Conservation (phyloP, 345 rosid species). For the Citrus cavaleriei region DNA sequence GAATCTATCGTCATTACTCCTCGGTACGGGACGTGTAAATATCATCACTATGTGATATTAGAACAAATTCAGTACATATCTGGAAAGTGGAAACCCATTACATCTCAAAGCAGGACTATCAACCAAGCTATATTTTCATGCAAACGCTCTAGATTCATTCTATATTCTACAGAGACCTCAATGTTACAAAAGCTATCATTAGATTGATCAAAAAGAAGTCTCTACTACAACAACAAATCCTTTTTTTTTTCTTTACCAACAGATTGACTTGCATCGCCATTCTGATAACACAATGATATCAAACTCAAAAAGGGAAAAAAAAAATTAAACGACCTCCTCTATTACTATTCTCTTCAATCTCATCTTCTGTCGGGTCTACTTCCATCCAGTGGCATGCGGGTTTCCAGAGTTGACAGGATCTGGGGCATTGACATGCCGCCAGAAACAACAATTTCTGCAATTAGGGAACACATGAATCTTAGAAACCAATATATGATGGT, state of each 20-base stretch:
- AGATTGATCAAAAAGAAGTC: constrained; percentile 10
- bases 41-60: neutral
- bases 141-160: constrained; percentile 25
- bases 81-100: neutral
- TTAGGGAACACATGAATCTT: constrained; percentile 11
- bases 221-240: constrained; percentile 1
- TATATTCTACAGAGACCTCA: constrained; percentile 28
- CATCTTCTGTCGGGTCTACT: constrained; percentile 56
- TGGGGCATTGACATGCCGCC: constrained; percentile 99
- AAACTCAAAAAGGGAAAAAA: constrained; percentile 1
- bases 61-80: neutral
- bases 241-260: neutral
- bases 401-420: constrained; percentile 64
- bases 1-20: too few relatives aligned
- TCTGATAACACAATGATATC: constrained; percentile 5
- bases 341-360: constrained; percentile 31
- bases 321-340: constrained; percentile 20
- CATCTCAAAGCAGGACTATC: constrained; percentile 10
- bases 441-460: constrained; percentile 91
- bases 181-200: constrained; percentile 26
- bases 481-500: neutral
- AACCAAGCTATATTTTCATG: constrained; percentile 18
- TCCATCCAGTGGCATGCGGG: constrained; percentile 49
- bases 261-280: neutral
- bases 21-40: too few relatives aligned